A percentile compares a stretch with the other conserved stretches of the same genome.
Conservation (phyloP, 345 rosid species). For the Aethionema arabicum region DNA sequence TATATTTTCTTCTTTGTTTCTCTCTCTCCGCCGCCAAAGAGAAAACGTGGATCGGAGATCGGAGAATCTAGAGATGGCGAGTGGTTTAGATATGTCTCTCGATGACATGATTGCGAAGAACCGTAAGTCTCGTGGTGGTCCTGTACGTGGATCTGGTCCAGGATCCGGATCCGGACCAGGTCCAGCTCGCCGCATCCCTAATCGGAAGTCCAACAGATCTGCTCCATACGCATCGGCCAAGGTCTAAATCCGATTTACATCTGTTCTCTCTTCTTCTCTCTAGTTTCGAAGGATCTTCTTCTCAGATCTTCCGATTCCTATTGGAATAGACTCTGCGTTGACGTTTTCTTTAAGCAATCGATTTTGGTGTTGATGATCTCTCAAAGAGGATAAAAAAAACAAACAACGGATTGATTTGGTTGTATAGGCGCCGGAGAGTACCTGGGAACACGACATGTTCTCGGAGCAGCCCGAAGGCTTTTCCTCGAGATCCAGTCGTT, state of each 20-base stretch:
- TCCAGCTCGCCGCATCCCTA: constrained; percentile 66
- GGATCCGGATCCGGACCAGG: constrained; percentile 70
- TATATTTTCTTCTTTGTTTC: background rate
- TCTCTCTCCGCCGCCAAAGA: constrained; percentile 3
- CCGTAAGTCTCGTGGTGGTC: constrained; percentile 52
- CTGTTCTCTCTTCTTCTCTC: constrained; percentile 20
- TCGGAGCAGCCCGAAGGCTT: constrained; percentile 35
- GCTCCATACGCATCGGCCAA: constrained; percentile 66
- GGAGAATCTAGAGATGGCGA: constrained; percentile 50
- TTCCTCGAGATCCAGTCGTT: constrained; percentile 41
- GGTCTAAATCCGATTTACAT: constrained; percentile 34
- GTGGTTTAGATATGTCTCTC: constrained; percentile 92
- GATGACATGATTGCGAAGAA: constrained; percentile 89
- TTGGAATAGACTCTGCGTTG: constrained; percentile 18
- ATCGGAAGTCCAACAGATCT: constrained; percentile 59
- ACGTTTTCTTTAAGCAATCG: constrained; percentile 18
- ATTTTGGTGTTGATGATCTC: constrained; percentile 32
- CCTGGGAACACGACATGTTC: constrained; percentile 93
- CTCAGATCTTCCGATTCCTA: constrained; percentile 33
- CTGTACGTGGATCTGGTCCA: constrained; percentile 50
- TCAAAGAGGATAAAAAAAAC: constrained; percentile 21
- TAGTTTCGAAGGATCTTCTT: constrained; percentile 23
- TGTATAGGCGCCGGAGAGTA: constrained; percentile 79
- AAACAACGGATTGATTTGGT: constrained; percentile 40
- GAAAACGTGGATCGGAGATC: constrained; percentile 27